Conservation (phyloP, 2,329 filamentous ascomycete species). For the Pseudogymnoascus sp. region DNA sequence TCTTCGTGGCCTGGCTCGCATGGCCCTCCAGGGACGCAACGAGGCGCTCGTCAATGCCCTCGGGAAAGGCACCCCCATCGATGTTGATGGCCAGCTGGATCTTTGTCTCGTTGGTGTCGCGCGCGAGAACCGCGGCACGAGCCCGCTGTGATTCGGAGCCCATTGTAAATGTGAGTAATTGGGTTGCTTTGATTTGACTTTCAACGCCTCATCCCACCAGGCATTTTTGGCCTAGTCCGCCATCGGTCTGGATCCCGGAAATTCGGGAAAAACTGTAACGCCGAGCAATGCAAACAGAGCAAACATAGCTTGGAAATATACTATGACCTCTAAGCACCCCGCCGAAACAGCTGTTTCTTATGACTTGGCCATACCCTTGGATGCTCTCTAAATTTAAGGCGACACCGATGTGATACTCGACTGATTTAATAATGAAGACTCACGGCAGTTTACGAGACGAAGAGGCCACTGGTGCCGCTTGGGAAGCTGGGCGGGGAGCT, state of each 20-base stretch:
- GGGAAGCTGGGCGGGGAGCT: constrained; percentile 63
- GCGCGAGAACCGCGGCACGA: constrained; percentile 56
- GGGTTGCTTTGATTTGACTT: constrained; percentile 4
- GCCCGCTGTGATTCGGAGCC: constrained; percentile 2
- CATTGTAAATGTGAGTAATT: constrained; percentile 1
- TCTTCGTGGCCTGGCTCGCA: constrained; percentile 74
- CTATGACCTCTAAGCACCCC: not conserved
- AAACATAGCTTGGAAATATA: constrained; percentile 1
- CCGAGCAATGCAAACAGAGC: constrained; percentile 6
- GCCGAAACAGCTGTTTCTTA: constrained; percentile 2
- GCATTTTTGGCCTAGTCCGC: constrained; percentile 5
- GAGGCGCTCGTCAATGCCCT: constrained; percentile 51
- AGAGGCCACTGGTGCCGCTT: constrained; percentile 62
- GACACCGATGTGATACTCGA: not conserved
- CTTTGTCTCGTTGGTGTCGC: constrained; percentile 97
- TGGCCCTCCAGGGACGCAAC: constrained; percentile 52
- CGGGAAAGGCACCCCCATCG: constrained; percentile 74
- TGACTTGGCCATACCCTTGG: not conserved
- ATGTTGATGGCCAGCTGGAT: constrained; percentile 89
- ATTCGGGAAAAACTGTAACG: not conserved
- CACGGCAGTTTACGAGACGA: constrained; percentile 54
- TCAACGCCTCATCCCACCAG: constrained; percentile 1
- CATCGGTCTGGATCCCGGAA: not conserved
- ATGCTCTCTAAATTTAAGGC: not conserved
- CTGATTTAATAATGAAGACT: constrained; percentile 34